These are phyloP conservation scores for Phalaenopsis hybrid DNA, from an alignment of 116 monocot species.

Conservation along the genomic window DNA sequence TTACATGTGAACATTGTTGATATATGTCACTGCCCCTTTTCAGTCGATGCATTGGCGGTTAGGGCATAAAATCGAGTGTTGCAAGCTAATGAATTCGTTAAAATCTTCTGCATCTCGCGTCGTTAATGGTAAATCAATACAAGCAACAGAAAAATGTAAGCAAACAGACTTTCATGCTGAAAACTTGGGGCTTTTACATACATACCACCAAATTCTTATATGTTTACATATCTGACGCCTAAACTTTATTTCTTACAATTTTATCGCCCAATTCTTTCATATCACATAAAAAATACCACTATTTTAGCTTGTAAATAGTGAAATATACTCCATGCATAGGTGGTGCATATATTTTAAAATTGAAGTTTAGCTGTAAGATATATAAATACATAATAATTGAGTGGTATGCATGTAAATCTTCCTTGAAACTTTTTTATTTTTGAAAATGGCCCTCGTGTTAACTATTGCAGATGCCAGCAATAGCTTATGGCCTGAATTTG, in stretches of 20 bases:
- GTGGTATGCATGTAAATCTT: too few species aligned
- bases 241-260: too few species aligned
- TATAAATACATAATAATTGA: too few species aligned
- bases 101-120: constrained; percentile 20
- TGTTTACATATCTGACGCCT: too few species aligned
- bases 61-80: constrained; percentile 63
- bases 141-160: constrained; percentile 17
- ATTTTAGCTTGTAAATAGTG: too few species aligned
- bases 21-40: neutral
- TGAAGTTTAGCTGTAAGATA: too few species aligned
- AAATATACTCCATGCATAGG: too few species aligned
- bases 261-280: too few species aligned
- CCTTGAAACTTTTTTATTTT: neutral
- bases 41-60: constrained; percentile 77
- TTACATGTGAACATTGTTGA: neutral
- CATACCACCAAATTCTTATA: too few species aligned
- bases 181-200: neutral
- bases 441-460: neutral
- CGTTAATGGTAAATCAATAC: constrained; percentile 14
- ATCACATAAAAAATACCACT: too few species aligned
- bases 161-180: constrained; percentile 2
- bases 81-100: constrained; percentile 24
- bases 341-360: too few species aligned
- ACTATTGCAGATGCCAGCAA: constrained; percentile 44
- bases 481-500: constrained; percentile 73